Base-by-base conservation (phyloP, 495 filamentous ascomycete species). In the Paragyromitra xinjiangensis region DNA sequence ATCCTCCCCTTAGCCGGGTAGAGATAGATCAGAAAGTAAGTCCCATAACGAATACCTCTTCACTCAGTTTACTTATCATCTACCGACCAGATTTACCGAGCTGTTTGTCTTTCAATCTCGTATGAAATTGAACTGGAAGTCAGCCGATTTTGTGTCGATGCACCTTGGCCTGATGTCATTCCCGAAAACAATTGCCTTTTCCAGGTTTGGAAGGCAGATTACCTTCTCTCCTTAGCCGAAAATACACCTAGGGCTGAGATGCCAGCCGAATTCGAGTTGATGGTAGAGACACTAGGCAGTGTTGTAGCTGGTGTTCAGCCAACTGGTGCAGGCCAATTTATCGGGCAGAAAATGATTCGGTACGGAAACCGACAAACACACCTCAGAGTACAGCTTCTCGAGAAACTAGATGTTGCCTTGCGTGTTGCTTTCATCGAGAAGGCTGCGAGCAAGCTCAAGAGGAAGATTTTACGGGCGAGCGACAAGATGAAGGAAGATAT, bases 111-210 rank as follows among this genome's bases (percentile, higher is more conserved):
- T 8, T 80, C 77, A 0, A 75, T 80, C 14, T 64, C 51, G 4
- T 75, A 80, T 34, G 78, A 80, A 29, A 64, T 80, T 1, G 69
- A 80, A 26, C 55, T 73, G 0, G 78, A 80, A n/a, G 44, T 80
- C 29, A 61, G 61, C 22, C 69, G 64, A 7, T 80, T 80, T 26
- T 79, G 64, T 8, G 26, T 14, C 16, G 45, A 42, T 0, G 62
- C 78, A 6, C 76, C 78, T 22, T 80, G 78, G 78, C 78, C 78
- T 11, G 78, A 80, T 11, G 65, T 72, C 24, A 78, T 79, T 40
- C 65, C 74, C 12, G 75, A 77, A 71, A 45, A 48, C 39, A 77
- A 78, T 11, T 70, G 64, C 9, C 65, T 78, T n/a, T 70, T 71
- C 14, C 76, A 78, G 48, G 37, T 71, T 24, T 40, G 29, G 0